A percentile compares a stretch with the other conserved stretches of the same genome.
Conservation (phyloP, 2,329 filamentous ascomycete species). For the Diaporthe citri region DNA sequence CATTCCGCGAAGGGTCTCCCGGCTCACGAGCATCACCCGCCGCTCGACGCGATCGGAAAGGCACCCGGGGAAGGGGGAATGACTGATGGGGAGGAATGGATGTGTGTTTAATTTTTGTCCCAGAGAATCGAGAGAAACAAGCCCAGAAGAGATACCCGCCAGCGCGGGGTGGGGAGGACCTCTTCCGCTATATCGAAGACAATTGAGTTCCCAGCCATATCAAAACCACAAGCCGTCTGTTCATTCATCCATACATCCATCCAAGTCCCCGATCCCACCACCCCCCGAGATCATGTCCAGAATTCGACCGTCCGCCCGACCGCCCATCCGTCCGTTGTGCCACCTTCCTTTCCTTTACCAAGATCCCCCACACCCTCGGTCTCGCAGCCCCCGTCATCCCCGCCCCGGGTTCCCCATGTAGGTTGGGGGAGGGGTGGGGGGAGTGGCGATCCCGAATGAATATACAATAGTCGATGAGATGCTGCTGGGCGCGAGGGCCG, state of each 20-base stretch:
- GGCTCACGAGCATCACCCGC: too few species aligned
- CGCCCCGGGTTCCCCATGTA: not conserved
- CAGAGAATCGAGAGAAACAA: constrained; percentile 28
- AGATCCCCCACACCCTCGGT: constrained; percentile 11
- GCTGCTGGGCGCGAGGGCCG: not conserved
- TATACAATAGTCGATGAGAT: constrained; percentile 19
- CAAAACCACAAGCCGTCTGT: constrained; percentile 15
- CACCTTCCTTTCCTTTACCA: constrained; percentile 3
- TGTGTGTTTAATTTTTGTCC: constrained; percentile 24
- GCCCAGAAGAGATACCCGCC: constrained; percentile 9
- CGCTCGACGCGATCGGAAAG: constrained; percentile 43
- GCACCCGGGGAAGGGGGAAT: not conserved
- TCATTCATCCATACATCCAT: constrained; percentile 15
- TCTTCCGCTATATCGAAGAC: constrained; percentile 31
- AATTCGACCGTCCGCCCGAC: not conserved
- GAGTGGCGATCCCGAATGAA: not conserved
- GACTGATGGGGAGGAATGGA: not conserved
- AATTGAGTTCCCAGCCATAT: constrained; percentile 18
- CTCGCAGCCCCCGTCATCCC: not conserved
- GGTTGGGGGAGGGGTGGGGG: not conserved
- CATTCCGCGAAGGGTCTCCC: not conserved
- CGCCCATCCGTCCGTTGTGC: constrained; percentile 16
- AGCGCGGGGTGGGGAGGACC: not conserved
- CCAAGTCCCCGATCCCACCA: not conserved
- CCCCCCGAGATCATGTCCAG: constrained; percentile 5